Conservation (phyloP, 768 basidiomycete genomes). For the Gloeopeniophorella convolvens region DNA sequence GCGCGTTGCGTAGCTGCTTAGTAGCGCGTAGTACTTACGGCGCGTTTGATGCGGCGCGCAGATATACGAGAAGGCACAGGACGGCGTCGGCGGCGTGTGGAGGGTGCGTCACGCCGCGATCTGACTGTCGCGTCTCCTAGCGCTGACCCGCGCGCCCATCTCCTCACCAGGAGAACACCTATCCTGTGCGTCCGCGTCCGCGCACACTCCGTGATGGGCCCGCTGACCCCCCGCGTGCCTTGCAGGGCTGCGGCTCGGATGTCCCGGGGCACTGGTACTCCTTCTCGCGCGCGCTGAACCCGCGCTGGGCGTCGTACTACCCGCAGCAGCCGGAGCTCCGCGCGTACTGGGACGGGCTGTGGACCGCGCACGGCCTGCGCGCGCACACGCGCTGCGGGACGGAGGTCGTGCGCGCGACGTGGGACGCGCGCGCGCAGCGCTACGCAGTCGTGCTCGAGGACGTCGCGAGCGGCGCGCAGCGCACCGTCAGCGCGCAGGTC, state of each 20-base stretch:
- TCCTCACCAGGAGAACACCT: conserved; percentile 22
- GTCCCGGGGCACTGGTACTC: conserved; percentile 26
- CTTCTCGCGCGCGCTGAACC: conserved; percentile 25
- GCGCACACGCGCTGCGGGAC: conserved; percentile 24
- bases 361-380: conserved; percentile 20
- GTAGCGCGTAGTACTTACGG: too few species aligned
- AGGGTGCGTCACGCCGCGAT: conserved; percentile 21
- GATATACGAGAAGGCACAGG: conserved; percentile 29
- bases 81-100: conserved; percentile 28
- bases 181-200: conserved; percentile 22
- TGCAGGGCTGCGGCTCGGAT: conserved; percentile 27
- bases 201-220: neutral
- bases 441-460: conserved; percentile 27
- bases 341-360: conserved; percentile 24
- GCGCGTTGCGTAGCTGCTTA: too few species aligned
- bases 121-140: too few species aligned
- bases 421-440: conserved; percentile 23
- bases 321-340: conserved; percentile 26
- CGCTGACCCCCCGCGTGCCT: neutral
- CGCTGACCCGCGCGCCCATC: neutral
- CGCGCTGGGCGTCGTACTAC: conserved; percentile 24
- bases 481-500: conserved; percentile 21
- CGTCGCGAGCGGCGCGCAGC: neutral
- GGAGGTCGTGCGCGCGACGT: conserved; percentile 27
- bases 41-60: conserved; percentile 13